Evolutionary conservation across 1,284 basidiomycete genomes (phyloP), one percentile per base, ranked within the genome.

Genomic region (Prillingera fragicola): DNA sequence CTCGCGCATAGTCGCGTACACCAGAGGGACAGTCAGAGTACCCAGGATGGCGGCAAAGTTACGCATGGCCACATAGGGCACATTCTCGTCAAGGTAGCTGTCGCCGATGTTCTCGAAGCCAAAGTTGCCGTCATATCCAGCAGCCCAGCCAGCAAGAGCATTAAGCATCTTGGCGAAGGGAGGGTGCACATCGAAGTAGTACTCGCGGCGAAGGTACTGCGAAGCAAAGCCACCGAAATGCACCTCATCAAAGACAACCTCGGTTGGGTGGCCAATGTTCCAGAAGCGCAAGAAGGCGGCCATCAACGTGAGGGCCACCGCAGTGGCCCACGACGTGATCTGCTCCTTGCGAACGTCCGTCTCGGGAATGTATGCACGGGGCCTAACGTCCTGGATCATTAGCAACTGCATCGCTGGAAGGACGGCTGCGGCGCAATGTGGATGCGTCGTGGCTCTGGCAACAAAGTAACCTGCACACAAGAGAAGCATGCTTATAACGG

Each of bases 171-270:
- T 96, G 34, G 92, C 90, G 41, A 96, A 82, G 13, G 94, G 94
- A 29, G 94, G 94, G 63, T 99, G 95, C 4, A 99, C 95, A 69
- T 99, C 95, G 75, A 99, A 99, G 74, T 97, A 97, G 75, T 95
- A 99, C 72, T 95, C 81, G 53, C 90, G 78, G 42, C 76, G 76
- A 60, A 96, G 82, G 71, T 96, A 96, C 70, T 89, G 87, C 6
- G 85, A 81, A 15, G 91, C 90, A 69, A 97, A 92, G 73, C 66
- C 57, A 14, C 90, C 90, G 64, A 95, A 96, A 66, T 96, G 91
- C 12, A 96, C 91, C 74, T 96, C 91, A 67, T 96, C 91, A 69
- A 96, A 96, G 25, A 95, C 92, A 52, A 96, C 90, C 74, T 89
- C 83, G 73, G 89, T 84, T 31, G 91, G 91, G 66, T 89, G 83